Conservation (phyloP, 768 basidiomycete species). For the Suillus alpinus region DNA sequence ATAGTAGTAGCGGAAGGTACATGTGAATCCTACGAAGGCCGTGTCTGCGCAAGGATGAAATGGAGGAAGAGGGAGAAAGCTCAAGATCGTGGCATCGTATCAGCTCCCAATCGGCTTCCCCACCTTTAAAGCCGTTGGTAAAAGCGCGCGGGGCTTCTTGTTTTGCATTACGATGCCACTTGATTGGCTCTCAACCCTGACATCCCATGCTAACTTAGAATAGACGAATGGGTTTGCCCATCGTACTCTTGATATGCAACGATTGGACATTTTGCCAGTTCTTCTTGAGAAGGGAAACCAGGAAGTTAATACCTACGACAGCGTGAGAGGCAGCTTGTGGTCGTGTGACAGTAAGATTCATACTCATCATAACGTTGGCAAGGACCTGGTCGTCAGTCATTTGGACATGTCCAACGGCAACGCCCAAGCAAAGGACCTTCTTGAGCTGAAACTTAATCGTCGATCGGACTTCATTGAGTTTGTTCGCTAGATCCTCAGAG, state of each 20-base stretch:
- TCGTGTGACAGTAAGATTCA: conserved; percentile 23
- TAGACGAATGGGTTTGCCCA: conserved; percentile 97
- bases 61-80: conserved; percentile 19
- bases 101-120: conserved; percentile 91
- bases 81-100: conserved; percentile 38
- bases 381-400: conserved; percentile 98
- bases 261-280: conserved; percentile 99
- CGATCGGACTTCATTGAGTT: conserved; percentile 92
- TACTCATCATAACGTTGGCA: conserved; percentile 95
- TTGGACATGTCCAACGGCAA: conserved; percentile 95
- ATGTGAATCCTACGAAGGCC: conserved; percentile 17
- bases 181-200: conserved; percentile 17
- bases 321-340: conserved; percentile 4
- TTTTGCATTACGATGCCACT: conserved; percentile 69
- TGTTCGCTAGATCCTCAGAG: conserved; percentile 84
- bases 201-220: conserved; percentile 52
- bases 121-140: conserved; percentile 78
- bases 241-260: conserved; percentile 96
- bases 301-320: conserved; percentile 93
- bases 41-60: background rate
- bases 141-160: conserved; percentile 98
- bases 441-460: conserved; percentile 99
- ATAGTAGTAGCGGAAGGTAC: conserved; percentile 11
- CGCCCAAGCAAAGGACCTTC: conserved; percentile 98
- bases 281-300: conserved; percentile 98